Evolutionary conservation across 768 basidiomycete genomes (phyloP).

Genomic region (Termitomyces sp.): DNA sequence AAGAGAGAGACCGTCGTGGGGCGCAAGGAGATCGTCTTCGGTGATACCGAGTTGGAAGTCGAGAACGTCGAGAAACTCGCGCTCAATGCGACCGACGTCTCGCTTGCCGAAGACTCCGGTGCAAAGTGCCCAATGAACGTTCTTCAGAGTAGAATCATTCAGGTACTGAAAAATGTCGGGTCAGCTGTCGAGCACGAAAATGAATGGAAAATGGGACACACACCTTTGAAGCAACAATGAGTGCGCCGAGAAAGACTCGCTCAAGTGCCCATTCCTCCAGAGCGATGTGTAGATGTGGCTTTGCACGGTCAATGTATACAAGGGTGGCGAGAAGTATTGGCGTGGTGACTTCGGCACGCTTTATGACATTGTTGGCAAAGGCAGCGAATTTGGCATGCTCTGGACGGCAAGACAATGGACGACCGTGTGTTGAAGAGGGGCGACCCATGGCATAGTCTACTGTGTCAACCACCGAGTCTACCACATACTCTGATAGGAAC

Average conservation of each 20-base stretch:
- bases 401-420: slow-evolving; percentile 38
- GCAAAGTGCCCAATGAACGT: slow-evolving; percentile 86
- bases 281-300: slow-evolving; percentile 75
- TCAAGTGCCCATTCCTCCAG: slow-evolving; percentile 85
- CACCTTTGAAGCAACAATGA: slow-evolving; percentile 85
- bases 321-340: slow-evolving; percentile 66
- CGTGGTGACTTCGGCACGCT: slow-evolving; percentile 67
- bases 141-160: slow-evolving; percentile 88
- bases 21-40: slow-evolving; percentile 57
- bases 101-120: slow-evolving; percentile 79
- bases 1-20: slow-evolving; percentile 36
- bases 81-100: slow-evolving; percentile 75
- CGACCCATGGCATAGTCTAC: slow-evolving; percentile 76
- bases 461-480: slow-evolving; percentile 64
- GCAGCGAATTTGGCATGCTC: slow-evolving; percentile 53
- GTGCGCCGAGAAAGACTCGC: slow-evolving; percentile 86
- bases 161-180: slow-evolving; percentile 46
- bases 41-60: slow-evolving; percentile 67
- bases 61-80: slow-evolving; percentile 76
- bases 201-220: slow-evolving; percentile 13
- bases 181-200: slow-evolving; percentile 7
- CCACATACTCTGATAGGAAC: slow-evolving; percentile 51
- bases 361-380: slow-evolving; percentile 66
- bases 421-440: slow-evolving; percentile 47
- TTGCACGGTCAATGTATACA: slow-evolving; percentile 73